Base-by-base conservation (phyloP, 169 alveolate genomes). In the Cryptosporidium viatorum region DNA sequence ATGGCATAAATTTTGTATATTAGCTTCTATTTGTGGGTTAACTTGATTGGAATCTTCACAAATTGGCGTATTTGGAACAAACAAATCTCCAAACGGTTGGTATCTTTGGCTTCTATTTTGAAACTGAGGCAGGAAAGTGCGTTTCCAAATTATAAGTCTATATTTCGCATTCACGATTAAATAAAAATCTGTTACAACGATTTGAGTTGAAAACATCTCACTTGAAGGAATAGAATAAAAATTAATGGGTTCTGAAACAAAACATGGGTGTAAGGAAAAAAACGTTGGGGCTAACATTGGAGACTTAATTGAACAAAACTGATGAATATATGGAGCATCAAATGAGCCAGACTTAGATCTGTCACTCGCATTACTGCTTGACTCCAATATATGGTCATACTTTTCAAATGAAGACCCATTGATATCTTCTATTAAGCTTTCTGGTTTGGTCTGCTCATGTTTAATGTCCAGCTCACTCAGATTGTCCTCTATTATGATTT, bases 11-110 rank as follows among this genome's bases (percentile, higher is more conserved):
- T 23, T 33, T 31, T 50, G 26, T 51, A 9, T 39, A 3, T 2
- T 26, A 18, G 12, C 18, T 37, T 26, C 29, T 10, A 31, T 59
- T 16, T 31, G 43, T 14, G 48, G 26, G 18, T 37, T 21, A 8
- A 2, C 16, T 21, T 7, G 1, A 69, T 69, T 33, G 2, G 39
- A 9, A 10, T 73, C 51, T 35, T 73, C 71, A 33, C n/a, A 35
- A 26, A 73, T 12, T 2, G 86, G 86, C 5, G 89, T 80, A 3
- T 23, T 43, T 26, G 89, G 89, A 12, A 80, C 89, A 48, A 80
- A 80, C 9, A 80, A 23, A 67, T 80, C 89, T 37, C 89, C 89
- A 62, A 80, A 80, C 2, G 89, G 89, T 43, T 80, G 89, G 75
- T 80, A 80, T 23, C 89, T 35, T 35, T 62, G 89, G 37, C 21